Evolutionary conservation across 1,139 yeast genomes (phyloP), one percentile per base, ranked within the genome.

Genomic region (Suhomyces chickasaworum): DNA sequence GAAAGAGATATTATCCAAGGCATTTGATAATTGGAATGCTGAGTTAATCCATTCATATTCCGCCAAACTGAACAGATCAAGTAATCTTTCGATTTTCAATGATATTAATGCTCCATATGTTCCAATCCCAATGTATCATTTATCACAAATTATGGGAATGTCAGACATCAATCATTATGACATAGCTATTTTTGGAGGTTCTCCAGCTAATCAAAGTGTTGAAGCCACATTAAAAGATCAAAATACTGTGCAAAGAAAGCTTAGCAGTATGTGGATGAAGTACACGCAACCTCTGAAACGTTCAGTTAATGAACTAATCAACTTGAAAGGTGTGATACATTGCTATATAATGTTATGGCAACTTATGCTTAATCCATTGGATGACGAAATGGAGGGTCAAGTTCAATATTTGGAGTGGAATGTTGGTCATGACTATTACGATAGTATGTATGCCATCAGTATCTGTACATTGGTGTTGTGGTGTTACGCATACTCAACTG

Each of bases 171-270:
- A 86, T 48, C 89, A 87, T 52, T 83, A 86, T 62, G 96, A 89
- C 62, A 79, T 86, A 47, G 87, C 86, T 45, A 83, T 86, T 7
- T 84, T 74, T 61, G 86, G 91, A 6, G 97, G 97, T 1, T 86
- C 90, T 1, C 93, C 95, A 0, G 82, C 86, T 59, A 78, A 89
- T 54, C 85, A 87, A 83, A 88, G 87, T 61, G 95, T 87, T 23
- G 76, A 74, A 44, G 86, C 89, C 1, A 77, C 81, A 7, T 63
- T 70, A 17, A 70, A 73, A 46, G 93, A 79, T 58, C 76, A 78
- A 54, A 69, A 67, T 50, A 70, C 75, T 29, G 86, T 80, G 21
- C 79, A 73, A 54, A 69, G 70, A 33, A 78, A 81, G 57, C 71
- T 84, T 37, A 67, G 61, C 43, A 61, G 58, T 34, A 80, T 79